Base-by-base conservation (phyloP, 371 early-diverging fungal species). In the Cokeromyces recurvatus region DNA sequence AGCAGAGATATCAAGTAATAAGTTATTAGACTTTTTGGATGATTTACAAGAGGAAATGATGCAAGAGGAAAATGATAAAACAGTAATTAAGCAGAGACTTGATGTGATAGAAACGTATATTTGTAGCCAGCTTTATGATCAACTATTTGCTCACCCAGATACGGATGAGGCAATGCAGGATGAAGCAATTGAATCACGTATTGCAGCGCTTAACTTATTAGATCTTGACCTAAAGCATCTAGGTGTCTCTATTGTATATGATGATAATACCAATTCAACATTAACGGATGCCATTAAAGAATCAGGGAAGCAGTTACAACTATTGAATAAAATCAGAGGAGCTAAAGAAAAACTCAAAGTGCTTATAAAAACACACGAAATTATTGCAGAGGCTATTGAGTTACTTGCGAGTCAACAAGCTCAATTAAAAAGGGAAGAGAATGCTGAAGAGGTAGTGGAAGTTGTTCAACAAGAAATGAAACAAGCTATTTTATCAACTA, bases 171-270 rank as follows among this genome's bases (percentile, higher is more conserved):
- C 69, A 1, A 55, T 70, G 55, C 78, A 71, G 25, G 87, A 85
- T 36, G 83, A 84, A 49, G 79, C 76, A 34, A 52, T 85, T 11
- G 81, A 78, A 35, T 82, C 84, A 45, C 78, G 82, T 29, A 82
- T 85, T 29, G 84, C 83, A 2, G 87, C 87, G n/a, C 56, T 86
- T 11, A 84, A 82, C 39, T 48, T 83, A 31, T 57, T 84, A 11
- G 85, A 81, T 15, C 48, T 86, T 22, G 57, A 68, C 7, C 53
- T 84, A 22, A 66, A 62, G 0, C 82, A 86, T 44, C 49, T 86
- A 36, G 85, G 85, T 0, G 73, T 85, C 16, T 55, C 68, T 5
- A 51, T 74, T 11, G 59, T 65, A 16, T 61, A 69, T 34, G 57
- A 60, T 1, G 57, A 63, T n/a, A 71, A 77, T 21, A 53, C 51